Conservation (phyloP, 106 monocot genomes). For the Dendrobium nobile region DNA sequence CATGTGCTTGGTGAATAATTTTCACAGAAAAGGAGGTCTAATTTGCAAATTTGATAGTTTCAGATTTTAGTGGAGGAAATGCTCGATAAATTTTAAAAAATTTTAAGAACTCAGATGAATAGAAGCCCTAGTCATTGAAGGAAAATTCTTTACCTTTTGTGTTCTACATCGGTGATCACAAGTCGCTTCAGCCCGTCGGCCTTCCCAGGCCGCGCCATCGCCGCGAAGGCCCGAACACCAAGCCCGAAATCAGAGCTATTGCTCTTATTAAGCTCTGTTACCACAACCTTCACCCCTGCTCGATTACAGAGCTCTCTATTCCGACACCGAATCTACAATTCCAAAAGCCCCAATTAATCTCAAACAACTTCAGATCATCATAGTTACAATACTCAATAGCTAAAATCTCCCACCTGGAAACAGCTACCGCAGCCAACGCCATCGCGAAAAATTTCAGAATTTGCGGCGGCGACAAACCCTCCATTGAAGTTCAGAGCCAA, state of each 20-base stretch:
- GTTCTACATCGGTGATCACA: conserved; percentile 44
- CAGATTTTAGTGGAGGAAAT: no score
- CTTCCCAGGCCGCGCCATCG: conserved; percentile 51
- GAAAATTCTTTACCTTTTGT: conserved; percentile 43
- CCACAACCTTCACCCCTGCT: conserved; percentile 49
- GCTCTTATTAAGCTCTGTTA: conserved; percentile 47
- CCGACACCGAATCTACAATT: conserved; percentile 64
- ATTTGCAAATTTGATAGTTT: no score
- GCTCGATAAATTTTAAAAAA: no score
- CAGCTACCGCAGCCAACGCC: conserved; percentile 76
- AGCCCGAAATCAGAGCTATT: conserved; percentile 69
- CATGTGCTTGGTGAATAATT: no score
- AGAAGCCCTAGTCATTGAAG: no score
- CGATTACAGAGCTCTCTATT: conserved; percentile 39
- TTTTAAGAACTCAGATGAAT: no score
- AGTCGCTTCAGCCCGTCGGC: conserved; percentile 19
- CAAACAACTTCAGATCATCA: neutral
- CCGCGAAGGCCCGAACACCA: conserved; percentile 33
- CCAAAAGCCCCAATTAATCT: neutral
- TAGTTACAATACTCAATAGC: neutral
- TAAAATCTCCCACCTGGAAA: conserved; percentile 37
- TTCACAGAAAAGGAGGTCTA: no score
- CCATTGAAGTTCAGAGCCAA: conserved; percentile 41
- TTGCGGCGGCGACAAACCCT: conserved; percentile 42
- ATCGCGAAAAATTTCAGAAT: conserved; percentile 40